Base-by-base conservation (phyloP, 108 stramenopile genomes). In the Cyclotella sp. region DNA sequence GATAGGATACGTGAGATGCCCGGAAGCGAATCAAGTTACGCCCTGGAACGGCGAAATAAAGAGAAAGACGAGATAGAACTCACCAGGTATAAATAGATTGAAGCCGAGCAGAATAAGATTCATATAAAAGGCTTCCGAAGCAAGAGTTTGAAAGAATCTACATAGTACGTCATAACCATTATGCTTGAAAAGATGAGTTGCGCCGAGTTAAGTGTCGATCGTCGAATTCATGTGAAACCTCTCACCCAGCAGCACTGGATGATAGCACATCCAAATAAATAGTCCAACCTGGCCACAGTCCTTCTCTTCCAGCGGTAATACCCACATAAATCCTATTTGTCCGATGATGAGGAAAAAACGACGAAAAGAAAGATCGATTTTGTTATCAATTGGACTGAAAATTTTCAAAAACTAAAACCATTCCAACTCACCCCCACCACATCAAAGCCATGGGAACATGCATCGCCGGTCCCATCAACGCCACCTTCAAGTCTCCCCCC, bases 401-500 rank as follows among this genome's bases (percentile, higher is more conserved):
- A 49, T 7, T 16, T 7, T 3, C 2, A 49, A 49, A 49, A 3
- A 49, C 3, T n/a, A 7, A 16, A 49, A 9, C 3, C 47, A 49
- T 9, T 1, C 3, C 18, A 3, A 49, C 47, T 16, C n/a, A 49
- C 0, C 27, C 83, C 68, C 84, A 70, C 86, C 86, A 87, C n/a
- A 87, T 10, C 6, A 78, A n/a, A 3, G 19, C 68, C 63, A 77
- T 76, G 1, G 79, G 83, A 52, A 87, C 52, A 53, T 87, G 86
- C 14, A 78, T 85, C n/a, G 70, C 7, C 16, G 86, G 86, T 39
- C 86, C 86, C 18, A 70, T 70, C 0, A 85, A 5, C 13, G 86
- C 84, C 24, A 87, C 83, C 41, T 73, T 78, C 15, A 87, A 54
- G 44, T 87, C 86, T 22, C 73, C 81, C 1, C 15, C n/a, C 41